Evolutionary conservation across 495 filamentous ascomycete species (phyloP), one percentile per base, ranked within the genome.

Genomic region (Hypoxylon fuscum): DNA sequence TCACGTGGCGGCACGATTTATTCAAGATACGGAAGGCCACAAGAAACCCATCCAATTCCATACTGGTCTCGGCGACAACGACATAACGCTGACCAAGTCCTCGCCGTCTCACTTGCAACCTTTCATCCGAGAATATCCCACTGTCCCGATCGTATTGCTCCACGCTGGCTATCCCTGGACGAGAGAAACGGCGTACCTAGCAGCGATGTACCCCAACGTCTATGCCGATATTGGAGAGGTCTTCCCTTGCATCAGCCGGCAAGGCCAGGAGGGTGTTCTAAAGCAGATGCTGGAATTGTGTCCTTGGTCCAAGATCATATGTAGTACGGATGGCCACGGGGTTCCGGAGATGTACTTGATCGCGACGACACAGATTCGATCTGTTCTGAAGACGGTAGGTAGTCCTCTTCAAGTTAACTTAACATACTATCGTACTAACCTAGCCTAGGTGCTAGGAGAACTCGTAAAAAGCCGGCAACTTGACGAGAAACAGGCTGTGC

Each of bases 161-260:
- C 92, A 96, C 68, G 87, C 91, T 2, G 83, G 88, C 0, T 97
- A 97, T 69, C 93, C 93, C 0, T 96, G 90, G 67, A 95, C 89
- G 0, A 85, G 85, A 21, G 89, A 96, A 72, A 88, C 87, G 1
- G 93, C 89, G 0, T 96, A 96, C 68, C 81, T 97, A 41, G 88
- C 93, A 5, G 83, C 81, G 0, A 86, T 90, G 2, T 96, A 93
- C 71, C 81, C 85, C 18, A 93, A 96, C 74, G 90, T 90, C 7
- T 96, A 92, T 71, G 83, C 92, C 9, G 93, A 96, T 64, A 85
- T 96, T 49, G 91, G 93, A 0, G 90, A 93, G 70, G 89, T 96
- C 0, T 96, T 96, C 62, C 92, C 91, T 2, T 88, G 85, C 74
- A 73, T 96, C 21, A 95, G 90, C 65, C 83, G 87, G 47, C 85